phyloP scores from a whole-genome alignment of 441 rosid species.

The California macrophylla region DNA sequence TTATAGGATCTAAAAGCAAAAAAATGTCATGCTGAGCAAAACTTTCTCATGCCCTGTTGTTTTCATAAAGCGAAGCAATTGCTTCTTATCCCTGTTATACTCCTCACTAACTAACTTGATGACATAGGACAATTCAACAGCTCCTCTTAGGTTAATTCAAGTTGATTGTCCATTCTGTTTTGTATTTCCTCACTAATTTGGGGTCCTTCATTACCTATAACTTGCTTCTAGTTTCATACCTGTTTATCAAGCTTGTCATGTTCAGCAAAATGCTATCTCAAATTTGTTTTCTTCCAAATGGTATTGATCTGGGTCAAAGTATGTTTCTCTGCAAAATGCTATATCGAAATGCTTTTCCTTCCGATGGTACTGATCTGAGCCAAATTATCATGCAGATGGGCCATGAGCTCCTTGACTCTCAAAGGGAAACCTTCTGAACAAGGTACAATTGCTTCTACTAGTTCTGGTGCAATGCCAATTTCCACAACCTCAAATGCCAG shows the following conservation, averaged over 20 bases:
- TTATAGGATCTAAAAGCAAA: background rate
- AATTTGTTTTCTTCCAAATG: too few relatives aligned
- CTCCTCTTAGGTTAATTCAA: background rate
- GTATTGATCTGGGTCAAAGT: background rate
- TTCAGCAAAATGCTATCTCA: background rate
- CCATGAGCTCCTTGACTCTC: conserved; percentile 94
- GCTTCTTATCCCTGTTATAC: background rate
- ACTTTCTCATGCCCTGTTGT: background rate
- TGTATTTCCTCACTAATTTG: background rate
- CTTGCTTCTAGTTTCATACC: background rate
- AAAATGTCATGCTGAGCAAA: too few relatives aligned
- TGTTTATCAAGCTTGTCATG: background rate
- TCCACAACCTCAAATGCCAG: conserved; percentile 49
- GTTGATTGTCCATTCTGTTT: background rate
- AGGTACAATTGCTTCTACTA: conserved; percentile 54
- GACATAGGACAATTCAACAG: background rate
- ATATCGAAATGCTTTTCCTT: background rate
- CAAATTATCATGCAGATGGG: conserved; percentile 55
- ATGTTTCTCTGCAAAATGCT: background rate
- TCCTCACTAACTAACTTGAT: background rate
- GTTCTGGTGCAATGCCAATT: conserved; percentile 36
- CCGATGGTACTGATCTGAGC: background rate
- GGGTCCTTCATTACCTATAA: background rate
- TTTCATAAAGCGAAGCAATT: background rate
- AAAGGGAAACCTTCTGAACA: conserved; percentile 91